A percentile compares a stretch with the other conserved stretches of the same genome.
phyloP scores from a whole-genome alignment of 1,139 yeast species.

The Sugiyamaella japonica region DNA sequence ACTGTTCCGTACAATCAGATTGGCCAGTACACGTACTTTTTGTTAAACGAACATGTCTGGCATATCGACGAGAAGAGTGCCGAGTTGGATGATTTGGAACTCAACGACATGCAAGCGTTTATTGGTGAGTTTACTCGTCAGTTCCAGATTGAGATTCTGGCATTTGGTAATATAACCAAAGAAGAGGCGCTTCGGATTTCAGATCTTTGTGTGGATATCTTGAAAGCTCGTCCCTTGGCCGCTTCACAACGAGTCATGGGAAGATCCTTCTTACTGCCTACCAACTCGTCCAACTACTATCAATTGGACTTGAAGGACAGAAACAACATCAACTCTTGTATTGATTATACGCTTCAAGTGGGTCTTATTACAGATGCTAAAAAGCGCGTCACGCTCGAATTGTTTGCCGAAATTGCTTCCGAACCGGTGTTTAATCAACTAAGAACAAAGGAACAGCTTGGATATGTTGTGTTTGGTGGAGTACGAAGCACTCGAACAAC shows the following conservation, averaged over 20 bases:
- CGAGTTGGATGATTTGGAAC: conserved; percentile 51
- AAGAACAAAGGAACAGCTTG: conserved; percentile 89
- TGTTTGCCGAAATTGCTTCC: conserved; percentile 67
- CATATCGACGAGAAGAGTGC: conserved; percentile 59
- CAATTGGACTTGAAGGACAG: conserved; percentile 60
- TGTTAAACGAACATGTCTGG: conserved; percentile 74
- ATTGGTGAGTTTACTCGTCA: conserved; percentile 47
- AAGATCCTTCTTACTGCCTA: conserved; percentile 53
- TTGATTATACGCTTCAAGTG: conserved; percentile 74
- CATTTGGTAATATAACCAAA: conserved; percentile 73
- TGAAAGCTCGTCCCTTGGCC: conserved; percentile 37
- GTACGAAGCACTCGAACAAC: conserved; percentile 67
- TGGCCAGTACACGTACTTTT: conserved; percentile 57
- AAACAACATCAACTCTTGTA: conserved; percentile 78
- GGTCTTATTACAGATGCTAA: conserved; percentile 49
- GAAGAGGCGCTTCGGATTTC: conserved; percentile 56
- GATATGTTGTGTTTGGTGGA: conserved; percentile 86
- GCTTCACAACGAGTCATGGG: conserved; percentile 47
- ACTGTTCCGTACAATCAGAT: conserved; percentile 72
- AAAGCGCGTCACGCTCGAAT: conserved; percentile 54
- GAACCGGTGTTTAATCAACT: conserved; percentile 90
- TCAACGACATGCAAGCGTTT: conserved; percentile 52
- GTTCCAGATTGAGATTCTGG: conserved; percentile 64
- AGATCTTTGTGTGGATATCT: conserved; percentile 43
- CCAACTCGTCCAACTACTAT: conserved; percentile 49